Conservation (phyloP, 208 protist genomes). For the Acanthamoeba pearcei region DNA sequence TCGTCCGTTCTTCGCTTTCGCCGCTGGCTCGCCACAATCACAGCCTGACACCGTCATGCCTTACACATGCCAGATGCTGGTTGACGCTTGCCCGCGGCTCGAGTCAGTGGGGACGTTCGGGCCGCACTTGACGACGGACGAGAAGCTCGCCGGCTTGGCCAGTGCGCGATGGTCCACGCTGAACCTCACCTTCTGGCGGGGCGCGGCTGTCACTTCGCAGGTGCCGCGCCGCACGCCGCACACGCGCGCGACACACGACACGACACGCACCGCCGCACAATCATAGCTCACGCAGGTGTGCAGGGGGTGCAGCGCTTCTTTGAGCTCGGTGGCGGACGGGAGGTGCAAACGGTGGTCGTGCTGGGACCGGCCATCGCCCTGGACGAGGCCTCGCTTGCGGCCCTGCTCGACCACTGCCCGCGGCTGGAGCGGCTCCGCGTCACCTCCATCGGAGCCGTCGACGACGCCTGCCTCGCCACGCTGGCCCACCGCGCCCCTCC, state of each 20-base stretch:
- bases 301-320: background rate
- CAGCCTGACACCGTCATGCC: background rate
- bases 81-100: background rate
- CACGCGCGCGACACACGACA: background rate
- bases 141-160: background rate
- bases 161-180: background rate
- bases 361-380: background rate
- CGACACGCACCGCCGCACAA: background rate
- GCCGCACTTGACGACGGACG: background rate
- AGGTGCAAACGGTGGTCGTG: background rate
- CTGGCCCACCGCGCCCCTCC: background rate
- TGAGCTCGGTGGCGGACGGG: background rate
- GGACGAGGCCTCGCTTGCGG: background rate
- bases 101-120: background rate
- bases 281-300: background rate
- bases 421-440: background rate
- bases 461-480: background rate
- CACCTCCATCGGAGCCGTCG: background rate
- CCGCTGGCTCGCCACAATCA: background rate
- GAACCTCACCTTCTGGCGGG: background rate
- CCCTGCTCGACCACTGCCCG: slow-evolving; percentile 10
- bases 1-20: background rate
- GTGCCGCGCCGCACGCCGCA: background rate
- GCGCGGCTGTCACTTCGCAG: background rate
- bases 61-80: background rate